These are phyloP conservation scores for Fonsecaea multimorphosa DNA, from an alignment of 2,329 filamentous ascomycete species.

Conservation along the genomic window DNA sequence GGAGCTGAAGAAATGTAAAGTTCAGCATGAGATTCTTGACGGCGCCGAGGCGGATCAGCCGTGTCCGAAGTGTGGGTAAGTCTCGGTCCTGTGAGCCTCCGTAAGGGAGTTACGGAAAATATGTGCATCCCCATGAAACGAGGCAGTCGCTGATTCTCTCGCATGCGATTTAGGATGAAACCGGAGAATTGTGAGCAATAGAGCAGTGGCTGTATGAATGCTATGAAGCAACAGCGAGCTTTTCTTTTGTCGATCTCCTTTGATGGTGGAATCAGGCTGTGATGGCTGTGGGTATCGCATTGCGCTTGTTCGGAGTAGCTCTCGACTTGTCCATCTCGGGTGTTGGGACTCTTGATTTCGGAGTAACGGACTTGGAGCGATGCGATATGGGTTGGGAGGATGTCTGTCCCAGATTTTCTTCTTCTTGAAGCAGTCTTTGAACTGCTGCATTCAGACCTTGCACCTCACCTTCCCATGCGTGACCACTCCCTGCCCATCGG, in stretches of 20 bases:
- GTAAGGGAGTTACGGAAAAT: not conserved
- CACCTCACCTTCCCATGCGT: constrained; percentile 50
- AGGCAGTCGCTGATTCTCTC: constrained; percentile 9
- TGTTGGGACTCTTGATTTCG: constrained; percentile 9
- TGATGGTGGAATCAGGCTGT: constrained; percentile 13
- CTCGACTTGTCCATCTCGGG: constrained; percentile 11
- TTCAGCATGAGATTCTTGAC: constrained; percentile 38
- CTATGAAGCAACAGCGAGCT: not conserved
- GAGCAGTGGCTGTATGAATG: not conserved
- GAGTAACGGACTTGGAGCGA: constrained; percentile 10
- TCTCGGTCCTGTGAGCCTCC: not conserved
- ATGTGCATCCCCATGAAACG: not conserved
- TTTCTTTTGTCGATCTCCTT: not conserved
- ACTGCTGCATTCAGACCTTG: constrained; percentile 52
- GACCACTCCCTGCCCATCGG: constrained; percentile 83
- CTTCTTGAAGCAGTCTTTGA: constrained; percentile 51
- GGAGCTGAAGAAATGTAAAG: constrained; percentile 33
- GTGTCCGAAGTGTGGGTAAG: constrained; percentile 39
- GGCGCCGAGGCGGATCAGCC: constrained; percentile 37
- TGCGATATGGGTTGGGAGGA: constrained; percentile 21
- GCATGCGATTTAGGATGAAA: constrained; percentile 20
- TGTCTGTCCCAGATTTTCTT: constrained; percentile 39
- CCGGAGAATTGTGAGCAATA: constrained; percentile 34
- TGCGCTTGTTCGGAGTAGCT: not conserved
- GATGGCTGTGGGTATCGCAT: constrained; percentile 14